Evolutionary conservation across 2,329 filamentous ascomycete genomes (phyloP).

Genomic region (Achaetomium macrosporum): DNA sequence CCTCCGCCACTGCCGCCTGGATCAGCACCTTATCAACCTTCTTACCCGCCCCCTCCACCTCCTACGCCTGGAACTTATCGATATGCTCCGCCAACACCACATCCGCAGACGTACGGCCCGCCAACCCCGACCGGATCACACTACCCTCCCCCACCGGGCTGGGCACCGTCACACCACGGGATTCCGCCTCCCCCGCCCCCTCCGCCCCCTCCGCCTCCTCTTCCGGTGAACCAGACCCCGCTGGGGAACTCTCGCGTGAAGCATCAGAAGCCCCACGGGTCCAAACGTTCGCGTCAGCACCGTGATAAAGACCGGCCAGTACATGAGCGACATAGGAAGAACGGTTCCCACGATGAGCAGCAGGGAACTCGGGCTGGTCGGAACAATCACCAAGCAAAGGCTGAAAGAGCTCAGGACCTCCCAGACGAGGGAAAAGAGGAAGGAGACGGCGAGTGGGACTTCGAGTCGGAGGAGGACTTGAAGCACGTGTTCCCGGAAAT

Average conservation of each 20-base stretch:
- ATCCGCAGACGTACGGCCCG: constrained; percentile 17
- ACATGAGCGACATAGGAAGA: constrained; percentile 14
- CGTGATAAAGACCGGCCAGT: constrained; percentile 15
- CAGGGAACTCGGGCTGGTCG: constrained; percentile 11
- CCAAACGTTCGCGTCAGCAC: constrained; percentile 11
- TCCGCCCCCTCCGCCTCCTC: constrained; percentile 11
- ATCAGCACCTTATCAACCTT: constrained; percentile 5
- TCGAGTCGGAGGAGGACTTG: constrained; percentile 36
- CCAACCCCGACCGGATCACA: constrained; percentile 9
- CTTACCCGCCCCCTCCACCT: constrained; percentile 12
- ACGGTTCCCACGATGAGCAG: constrained; percentile 11
- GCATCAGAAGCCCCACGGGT: constrained; percentile 16
- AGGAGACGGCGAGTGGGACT: constrained; percentile 27
- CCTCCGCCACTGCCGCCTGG: constrained; percentile 17
- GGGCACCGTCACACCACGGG: constrained; percentile 11
- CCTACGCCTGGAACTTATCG: constrained; percentile 21
- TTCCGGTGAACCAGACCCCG: constrained; percentile 10
- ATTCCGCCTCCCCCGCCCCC: constrained; percentile 13
- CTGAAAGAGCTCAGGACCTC: not conserved
- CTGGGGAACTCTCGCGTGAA: constrained; percentile 14
- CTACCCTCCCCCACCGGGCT: constrained; percentile 22
- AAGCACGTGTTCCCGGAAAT: constrained; percentile 36
- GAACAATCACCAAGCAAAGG: constrained; percentile 5
- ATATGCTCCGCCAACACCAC: constrained; percentile 17
- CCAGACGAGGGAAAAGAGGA: constrained; percentile 8